Percentiles rank a stretch among this genome's conserved stretches.
phyloP scores from a whole-genome alignment of 2,329 filamentous ascomycete genomes.

The Penicillium sp. region DNA sequence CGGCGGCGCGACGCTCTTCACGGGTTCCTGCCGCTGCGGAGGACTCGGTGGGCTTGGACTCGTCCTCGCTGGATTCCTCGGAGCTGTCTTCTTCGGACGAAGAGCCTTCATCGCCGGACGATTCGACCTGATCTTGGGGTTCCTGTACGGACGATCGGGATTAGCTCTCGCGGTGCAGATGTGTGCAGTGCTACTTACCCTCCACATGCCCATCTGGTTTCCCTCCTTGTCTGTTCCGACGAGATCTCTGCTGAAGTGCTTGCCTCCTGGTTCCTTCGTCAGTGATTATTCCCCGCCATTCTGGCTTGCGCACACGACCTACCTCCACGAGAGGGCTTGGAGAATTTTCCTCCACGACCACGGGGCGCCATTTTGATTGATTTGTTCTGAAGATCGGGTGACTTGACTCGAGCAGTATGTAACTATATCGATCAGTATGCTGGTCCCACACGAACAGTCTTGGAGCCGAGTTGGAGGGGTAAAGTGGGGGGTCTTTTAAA shows the following conservation, averaged over 20 bases:
- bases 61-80: constrained; percentile 51
- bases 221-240: constrained; percentile 86
- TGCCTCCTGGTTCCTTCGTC: constrained; percentile 66
- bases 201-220: constrained; percentile 87
- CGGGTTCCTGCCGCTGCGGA: constrained; percentile 65
- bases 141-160: constrained; percentile 30
- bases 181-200: constrained; percentile 52
- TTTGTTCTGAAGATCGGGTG: no score
- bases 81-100: constrained; percentile 49
- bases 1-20: constrained; percentile 82
- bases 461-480: constrained; percentile 8
- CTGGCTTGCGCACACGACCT: constrained; percentile 33
- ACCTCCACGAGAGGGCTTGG: constrained; percentile 92
- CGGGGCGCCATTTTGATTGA: constrained; percentile 49
- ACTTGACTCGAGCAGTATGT: not conserved
- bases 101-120: constrained; percentile 54
- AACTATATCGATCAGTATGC: not conserved
- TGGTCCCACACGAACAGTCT: no score
- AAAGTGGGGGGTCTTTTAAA: constrained; percentile 15
- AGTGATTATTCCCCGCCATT: not conserved
- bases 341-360: constrained; percentile 90
- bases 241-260: constrained; percentile 91
- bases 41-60: constrained; percentile 42
- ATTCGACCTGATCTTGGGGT: constrained; percentile 35
- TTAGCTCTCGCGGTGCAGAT: constrained; percentile 4